Conservation (phyloP, 139 green algal species). For the Coelastrella sp. region DNA sequence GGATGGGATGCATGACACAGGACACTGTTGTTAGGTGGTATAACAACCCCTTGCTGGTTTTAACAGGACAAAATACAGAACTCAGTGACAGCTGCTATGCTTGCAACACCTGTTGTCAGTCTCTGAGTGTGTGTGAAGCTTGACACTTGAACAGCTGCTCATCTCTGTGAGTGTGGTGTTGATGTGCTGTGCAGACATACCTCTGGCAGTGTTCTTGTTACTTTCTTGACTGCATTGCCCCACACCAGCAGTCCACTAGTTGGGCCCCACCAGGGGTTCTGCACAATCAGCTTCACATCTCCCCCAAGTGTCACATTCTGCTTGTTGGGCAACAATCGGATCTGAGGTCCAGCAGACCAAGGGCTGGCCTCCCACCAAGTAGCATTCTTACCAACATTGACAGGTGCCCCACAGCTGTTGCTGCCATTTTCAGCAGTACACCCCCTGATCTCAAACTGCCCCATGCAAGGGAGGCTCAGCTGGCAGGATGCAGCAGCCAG, state of each 20-base stretch:
- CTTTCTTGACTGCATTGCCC: conserved; percentile 40
- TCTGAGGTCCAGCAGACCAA: background rate
- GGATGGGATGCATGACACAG: background rate
- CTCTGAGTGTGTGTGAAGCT: too few species aligned
- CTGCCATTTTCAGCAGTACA: conserved; percentile 11
- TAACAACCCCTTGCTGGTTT: too few species aligned
- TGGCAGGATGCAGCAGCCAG: conserved; percentile 26
- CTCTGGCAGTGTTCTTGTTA: background rate
- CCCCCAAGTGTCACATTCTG: conserved; percentile 20
- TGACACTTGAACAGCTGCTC: too few species aligned
- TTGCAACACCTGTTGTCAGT: too few species aligned
- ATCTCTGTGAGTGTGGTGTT: too few species aligned
- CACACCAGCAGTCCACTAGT: conserved; percentile 50
- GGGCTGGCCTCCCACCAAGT: conserved; percentile 41
- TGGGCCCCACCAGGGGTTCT: conserved; percentile 53
- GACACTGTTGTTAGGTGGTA: too few species aligned
- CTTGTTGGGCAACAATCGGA: conserved; percentile 7
- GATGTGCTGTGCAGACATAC: background rate
- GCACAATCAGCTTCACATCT: conserved; percentile 8
- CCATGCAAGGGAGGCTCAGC: conserved; percentile 57
- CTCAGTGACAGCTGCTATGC: too few species aligned
- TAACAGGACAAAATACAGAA: too few species aligned
- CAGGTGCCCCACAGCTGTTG: background rate
- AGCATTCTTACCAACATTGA: conserved; percentile 42
- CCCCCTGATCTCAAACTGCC: conserved; percentile 47